Base-by-base conservation (phyloP, 2,329 filamentous ascomycete species). In the Ciborinia camelliae region DNA sequence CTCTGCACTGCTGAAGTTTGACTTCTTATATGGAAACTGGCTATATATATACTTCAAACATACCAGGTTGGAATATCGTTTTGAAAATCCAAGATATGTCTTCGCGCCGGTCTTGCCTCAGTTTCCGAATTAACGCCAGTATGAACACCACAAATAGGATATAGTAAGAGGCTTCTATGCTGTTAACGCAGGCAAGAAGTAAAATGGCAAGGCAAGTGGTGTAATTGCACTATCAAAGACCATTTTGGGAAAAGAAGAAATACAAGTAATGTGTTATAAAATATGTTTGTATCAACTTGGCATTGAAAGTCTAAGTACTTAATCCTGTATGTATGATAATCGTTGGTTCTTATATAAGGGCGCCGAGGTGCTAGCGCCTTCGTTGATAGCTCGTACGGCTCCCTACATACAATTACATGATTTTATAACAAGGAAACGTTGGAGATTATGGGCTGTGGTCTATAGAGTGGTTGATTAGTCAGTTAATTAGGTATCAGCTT, bases 41-140 rank as follows among this genome's bases (percentile, higher is more conserved):
- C 26, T 30, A 45, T 20, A 45, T 45, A 7, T 58, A 32, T 28
- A 43, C 32, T 10, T 18, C 20, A 32, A 39, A 51, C 45, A 23
- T 45, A 68, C 59, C 57, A 69, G 47, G 53, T 32, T 28, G 62
- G 47, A 15, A 41, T 23, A 54, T 67, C 59, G 10, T 66, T 63
- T 45, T 67, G 63, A 26, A 69, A 54, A 20, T 66, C 65, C 20
- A 59, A 26, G 23, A 69, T 69, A 57, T 68, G 61, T 39, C 39
- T 55, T 41, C 66, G 23, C 28, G 58, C 15, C 35, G 53, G 68
- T 43, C 65, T 43, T 18, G 23, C 52, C 18, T 66, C 61, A 48
- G 64, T 64, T 2, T 50, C 4, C n/a, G 35, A 6, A 55, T 70
- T 30, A 14, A 68, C 41, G 14, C 66, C 66, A 32, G 59, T 68